Evolutionary conservation across 108 stramenopile species (phyloP).

Genomic region (Pseudonitzschia pungens): DNA sequence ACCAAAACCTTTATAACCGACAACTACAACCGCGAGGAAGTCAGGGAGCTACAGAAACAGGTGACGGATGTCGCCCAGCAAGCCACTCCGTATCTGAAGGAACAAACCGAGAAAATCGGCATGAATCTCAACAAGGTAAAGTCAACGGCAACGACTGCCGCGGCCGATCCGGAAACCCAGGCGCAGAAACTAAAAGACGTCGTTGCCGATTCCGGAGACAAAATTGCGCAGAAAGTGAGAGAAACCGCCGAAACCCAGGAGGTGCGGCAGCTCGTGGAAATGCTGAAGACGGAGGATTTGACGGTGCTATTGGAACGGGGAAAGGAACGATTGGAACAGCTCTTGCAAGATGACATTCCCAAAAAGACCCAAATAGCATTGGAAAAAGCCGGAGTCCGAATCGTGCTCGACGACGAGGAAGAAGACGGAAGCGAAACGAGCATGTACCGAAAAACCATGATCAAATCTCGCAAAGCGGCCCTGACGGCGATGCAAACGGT

Average conservation of each 20-base stretch:
- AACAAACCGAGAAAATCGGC: conserved; percentile 17
- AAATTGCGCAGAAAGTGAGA: conserved; percentile 30
- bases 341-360: conserved; percentile 66
- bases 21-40: conserved; percentile 25
- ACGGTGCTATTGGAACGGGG: conserved; percentile 66
- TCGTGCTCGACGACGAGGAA: conserved; percentile 36
- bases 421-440: conserved; percentile 17
- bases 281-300: conserved; percentile 84
- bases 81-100: conserved; percentile 25
- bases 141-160: conserved; percentile 17
- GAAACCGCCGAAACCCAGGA: conserved; percentile 41
- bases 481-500: conserved; percentile 52
- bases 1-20: conserved; percentile 36
- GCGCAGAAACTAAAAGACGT: conserved; percentile 10
- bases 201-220: background rate
- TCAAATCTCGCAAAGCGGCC: conserved; percentile 64
- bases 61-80: conserved; percentile 24
- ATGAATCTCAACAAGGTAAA: conserved; percentile 1
- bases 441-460: conserved; percentile 30
- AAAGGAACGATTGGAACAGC: conserved; percentile 57
- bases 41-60: background rate
- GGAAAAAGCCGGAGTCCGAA: conserved; percentile 57
- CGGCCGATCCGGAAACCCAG: conserved; percentile 15
- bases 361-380: conserved; percentile 55
- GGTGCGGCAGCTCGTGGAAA: conserved; percentile 61